Evolutionary conservation across 495 filamentous ascomycete species (phyloP).

Genomic region (Xylaria palmicola): DNA sequence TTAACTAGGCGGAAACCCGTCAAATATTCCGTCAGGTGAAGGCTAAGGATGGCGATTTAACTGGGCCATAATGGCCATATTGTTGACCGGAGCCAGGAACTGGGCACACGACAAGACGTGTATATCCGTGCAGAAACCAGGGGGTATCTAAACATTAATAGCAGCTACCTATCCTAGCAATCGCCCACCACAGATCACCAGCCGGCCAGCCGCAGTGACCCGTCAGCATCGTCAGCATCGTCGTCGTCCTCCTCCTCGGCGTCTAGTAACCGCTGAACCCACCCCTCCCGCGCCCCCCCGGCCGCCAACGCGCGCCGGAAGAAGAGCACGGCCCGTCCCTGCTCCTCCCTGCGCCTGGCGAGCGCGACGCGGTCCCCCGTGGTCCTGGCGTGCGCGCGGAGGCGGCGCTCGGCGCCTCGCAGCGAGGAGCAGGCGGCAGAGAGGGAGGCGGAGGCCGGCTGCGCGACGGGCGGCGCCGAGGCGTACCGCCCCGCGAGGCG

Average conservation of each 20-base stretch:
- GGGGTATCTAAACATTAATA: no score
- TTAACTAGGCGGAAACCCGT: background rate
- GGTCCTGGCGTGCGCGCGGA: slow-evolving; percentile 17
- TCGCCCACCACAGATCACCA: background rate
- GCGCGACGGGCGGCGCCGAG: background rate
- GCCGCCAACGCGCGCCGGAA: slow-evolving; percentile 31
- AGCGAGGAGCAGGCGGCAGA: no score
- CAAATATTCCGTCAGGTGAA: background rate
- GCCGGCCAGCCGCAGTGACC: background rate
- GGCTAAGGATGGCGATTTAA: background rate
- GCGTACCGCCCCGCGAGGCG: slow-evolving; percentile 15
- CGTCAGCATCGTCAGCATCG: slow-evolving; percentile 23
- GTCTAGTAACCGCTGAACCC: slow-evolving; percentile 26
- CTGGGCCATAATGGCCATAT: no score
- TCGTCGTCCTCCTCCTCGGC: slow-evolving; percentile 26
- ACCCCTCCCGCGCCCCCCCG: slow-evolving; percentile 29
- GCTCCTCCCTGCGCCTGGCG: slow-evolving; percentile 23
- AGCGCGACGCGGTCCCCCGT: slow-evolving; percentile 26
- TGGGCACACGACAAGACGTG: no score
- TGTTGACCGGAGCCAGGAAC: no score
- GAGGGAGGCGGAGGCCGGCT: no score
- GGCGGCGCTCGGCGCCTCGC: background rate
- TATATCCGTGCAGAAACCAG: no score
- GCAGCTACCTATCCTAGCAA: no score
- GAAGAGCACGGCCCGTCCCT: slow-evolving; percentile 25